These are phyloP conservation scores for Ophiocordyceps camponoti-rufipedis DNA, from an alignment of 2,329 filamentous ascomycete species.

Conservation along the genomic window DNA sequence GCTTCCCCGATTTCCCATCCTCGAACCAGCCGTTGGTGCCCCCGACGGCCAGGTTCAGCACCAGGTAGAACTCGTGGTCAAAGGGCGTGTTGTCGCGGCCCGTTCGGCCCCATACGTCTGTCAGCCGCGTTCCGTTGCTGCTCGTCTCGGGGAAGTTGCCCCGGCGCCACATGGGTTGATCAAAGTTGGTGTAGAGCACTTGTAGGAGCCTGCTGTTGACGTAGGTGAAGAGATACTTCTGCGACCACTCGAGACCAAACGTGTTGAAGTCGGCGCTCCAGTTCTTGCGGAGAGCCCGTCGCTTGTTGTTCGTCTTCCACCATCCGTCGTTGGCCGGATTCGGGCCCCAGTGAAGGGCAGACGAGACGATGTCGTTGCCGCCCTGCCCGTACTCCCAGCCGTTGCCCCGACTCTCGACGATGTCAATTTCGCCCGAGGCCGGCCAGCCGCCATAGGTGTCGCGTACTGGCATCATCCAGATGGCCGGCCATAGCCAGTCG, in stretches of 20 bases:
- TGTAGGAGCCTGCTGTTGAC: conserved; percentile 65
- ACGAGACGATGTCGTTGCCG: conserved; percentile 66
- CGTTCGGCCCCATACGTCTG: conserved; percentile 45
- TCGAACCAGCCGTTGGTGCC: conserved; percentile 72
- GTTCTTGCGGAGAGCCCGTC: conserved; percentile 54
- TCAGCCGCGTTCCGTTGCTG: conserved; percentile 45
- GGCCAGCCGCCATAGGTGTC: conserved; percentile 64
- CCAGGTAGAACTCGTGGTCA: conserved; percentile 58
- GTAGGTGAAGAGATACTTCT: conserved; percentile 79
- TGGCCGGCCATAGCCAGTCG: conserved; percentile 85
- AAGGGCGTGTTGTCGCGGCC: conserved; percentile 49
- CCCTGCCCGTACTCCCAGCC: conserved; percentile 59
- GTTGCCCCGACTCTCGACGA: conserved; percentile 66
- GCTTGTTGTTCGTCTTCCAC: conserved; percentile 72
- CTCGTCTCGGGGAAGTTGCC: conserved; percentile 47
- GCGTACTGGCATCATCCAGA: conserved; percentile 69
- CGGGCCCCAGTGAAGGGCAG: conserved; percentile 69
- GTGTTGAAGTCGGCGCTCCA: conserved; percentile 54
- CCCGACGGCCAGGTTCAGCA: conserved; percentile 59
- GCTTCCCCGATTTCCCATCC: conserved; percentile 53
- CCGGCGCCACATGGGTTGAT: conserved; percentile 47
- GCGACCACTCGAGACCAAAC: conserved; percentile 70
- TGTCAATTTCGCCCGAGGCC: conserved; percentile 66
- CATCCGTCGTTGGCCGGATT: conserved; percentile 54
- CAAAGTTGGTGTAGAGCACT: conserved; percentile 62